Conservation (phyloP, 129 eudicot genomes). For the Glebionis coronaria region DNA sequence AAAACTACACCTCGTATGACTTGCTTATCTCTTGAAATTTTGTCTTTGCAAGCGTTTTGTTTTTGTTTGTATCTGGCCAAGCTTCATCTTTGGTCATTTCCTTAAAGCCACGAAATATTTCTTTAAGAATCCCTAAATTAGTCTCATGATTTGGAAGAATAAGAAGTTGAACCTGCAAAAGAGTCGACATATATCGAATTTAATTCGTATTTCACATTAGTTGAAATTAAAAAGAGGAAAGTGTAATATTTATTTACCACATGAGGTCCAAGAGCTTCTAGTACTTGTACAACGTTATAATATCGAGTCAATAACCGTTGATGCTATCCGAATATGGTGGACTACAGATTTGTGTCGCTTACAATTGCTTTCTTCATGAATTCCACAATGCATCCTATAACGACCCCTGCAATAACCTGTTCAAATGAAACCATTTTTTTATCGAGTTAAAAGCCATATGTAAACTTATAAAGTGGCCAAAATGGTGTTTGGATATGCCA, state of each 20-base stretch:
- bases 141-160: conserved; percentile 55
- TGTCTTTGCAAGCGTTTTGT: no score
- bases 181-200: conserved; percentile 7
- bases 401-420: conserved; percentile 63
- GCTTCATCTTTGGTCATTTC: conserved; percentile 70
- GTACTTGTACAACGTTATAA: conserved; percentile 77
- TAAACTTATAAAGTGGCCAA: not conserved
- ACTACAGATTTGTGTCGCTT: not conserved
- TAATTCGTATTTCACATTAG: not conserved
- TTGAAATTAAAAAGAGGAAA: not conserved
- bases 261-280: conserved; percentile 67
- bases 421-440: conserved; percentile 8
- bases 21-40: no score
- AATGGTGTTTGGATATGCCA: no score
- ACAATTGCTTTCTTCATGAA: conserved; percentile 39
- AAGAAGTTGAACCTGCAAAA: conserved; percentile 54
- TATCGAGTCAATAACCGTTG: conserved; percentile 59
- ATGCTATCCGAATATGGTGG: conserved; percentile 1
- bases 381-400: conserved; percentile 49
- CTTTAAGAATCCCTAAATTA: conserved; percentile 57
- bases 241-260: conserved; percentile 37
- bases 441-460: not conserved
- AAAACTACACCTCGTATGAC: no score
- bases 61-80: no score
- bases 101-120: conserved; percentile 54